These are phyloP conservation scores for Saccharomycopsis crataegensis DNA, from an alignment of 1,139 yeast species.

Conservation along the genomic window DNA sequence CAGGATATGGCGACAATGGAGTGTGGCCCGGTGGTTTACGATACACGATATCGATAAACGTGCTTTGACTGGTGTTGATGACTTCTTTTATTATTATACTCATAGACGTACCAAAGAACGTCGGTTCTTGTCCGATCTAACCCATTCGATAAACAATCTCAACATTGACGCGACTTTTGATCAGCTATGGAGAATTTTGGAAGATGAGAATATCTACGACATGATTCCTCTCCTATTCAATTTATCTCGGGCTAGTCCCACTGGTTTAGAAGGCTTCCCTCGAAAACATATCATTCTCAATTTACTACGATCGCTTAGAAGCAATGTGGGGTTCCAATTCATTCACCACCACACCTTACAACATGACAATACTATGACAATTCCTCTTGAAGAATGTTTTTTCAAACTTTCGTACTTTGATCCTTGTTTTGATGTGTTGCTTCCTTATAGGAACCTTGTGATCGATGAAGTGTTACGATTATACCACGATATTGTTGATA, in stretches of 20 bases:
- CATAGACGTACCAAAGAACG: neutral
- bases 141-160: no score
- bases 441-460: neutral
- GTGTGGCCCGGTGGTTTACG: neutral
- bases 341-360: neutral
- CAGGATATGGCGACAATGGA: neutral
- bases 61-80: neutral
- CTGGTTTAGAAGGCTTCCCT: neutral
- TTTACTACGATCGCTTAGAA: constrained; percentile 1
- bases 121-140: no score
- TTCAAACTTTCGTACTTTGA: constrained; percentile 12
- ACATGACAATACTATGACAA: neutral
- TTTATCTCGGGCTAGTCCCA: no score
- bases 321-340: neutral
- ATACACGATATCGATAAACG: neutral
- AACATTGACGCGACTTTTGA: no score
- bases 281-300: neutral
- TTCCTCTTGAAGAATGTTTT: constrained; percentile 6
- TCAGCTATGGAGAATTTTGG: no score
- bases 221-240: no score
- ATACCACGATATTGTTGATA: neutral
- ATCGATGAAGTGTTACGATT: neutral
- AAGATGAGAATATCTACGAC: no score
- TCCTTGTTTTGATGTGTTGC: constrained; percentile 5
- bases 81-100: neutral